phyloP scores from a whole-genome alignment of 2,329 filamentous ascomycete genomes.

The Penicillium sp. region DNA sequence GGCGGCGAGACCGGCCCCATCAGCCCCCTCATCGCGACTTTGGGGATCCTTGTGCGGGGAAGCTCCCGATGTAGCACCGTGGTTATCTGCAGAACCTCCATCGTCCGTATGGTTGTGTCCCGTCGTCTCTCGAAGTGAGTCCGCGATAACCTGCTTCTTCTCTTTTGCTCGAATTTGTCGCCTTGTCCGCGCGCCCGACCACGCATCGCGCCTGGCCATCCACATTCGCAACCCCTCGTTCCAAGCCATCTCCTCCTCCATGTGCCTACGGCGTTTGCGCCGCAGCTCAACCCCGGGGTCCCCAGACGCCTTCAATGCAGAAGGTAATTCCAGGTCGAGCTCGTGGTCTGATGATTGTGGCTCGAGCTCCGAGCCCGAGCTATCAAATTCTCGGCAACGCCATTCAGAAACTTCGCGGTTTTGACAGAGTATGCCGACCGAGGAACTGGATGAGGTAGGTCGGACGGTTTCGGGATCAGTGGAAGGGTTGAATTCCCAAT shows the following conservation, averaged over 20 bases:
- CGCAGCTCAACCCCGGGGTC: slow-evolving; percentile 51
- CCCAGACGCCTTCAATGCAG: too few species aligned
- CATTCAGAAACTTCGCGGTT: slow-evolving; percentile 34
- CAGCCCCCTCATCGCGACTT: slow-evolving; percentile 5
- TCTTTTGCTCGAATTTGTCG: slow-evolving; percentile 26
- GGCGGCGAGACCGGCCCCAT: slow-evolving; percentile 15
- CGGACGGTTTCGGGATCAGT: slow-evolving; percentile 18
- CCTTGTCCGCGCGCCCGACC: slow-evolving; percentile 66
- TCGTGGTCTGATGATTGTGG: slow-evolving; percentile 24
- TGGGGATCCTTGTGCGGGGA: slow-evolving; percentile 9
- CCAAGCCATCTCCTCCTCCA: slow-evolving; percentile 67
- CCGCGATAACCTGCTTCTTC: slow-evolving; percentile 11
- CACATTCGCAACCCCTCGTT: slow-evolving; percentile 82
- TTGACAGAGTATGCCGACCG: slow-evolving; percentile 17
- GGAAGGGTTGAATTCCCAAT: slow-evolving; percentile 41
- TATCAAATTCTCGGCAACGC: slow-evolving; percentile 39
- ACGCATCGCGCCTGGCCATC: slow-evolving; percentile 71
- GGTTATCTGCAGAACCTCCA: slow-evolving; percentile 8
- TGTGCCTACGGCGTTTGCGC: slow-evolving; percentile 55
- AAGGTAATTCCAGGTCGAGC: slow-evolving; percentile 12
- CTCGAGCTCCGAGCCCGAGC: slow-evolving; percentile 39
- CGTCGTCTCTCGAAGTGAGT: background rate
- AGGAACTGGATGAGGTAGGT: slow-evolving; percentile 18
- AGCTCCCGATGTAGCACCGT: slow-evolving; percentile 2
- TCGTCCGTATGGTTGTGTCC: slow-evolving; percentile 4